Conservation (phyloP, 495 filamentous ascomycete species). For the Xylaria grammica region DNA sequence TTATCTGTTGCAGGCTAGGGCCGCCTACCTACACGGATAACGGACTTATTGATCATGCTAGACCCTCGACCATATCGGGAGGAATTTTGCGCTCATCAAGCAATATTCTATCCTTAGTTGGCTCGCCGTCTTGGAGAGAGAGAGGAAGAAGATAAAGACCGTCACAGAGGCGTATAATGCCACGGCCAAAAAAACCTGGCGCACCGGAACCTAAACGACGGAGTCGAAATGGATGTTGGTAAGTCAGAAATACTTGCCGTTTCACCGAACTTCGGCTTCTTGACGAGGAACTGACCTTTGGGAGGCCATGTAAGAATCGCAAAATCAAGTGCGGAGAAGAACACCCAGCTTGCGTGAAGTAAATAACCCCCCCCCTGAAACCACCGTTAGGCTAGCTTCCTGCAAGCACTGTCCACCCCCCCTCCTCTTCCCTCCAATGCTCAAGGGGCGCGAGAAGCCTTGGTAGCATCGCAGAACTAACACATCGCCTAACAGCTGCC, state of each 20-base stretch:
- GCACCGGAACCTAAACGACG: constrained; percentile 71
- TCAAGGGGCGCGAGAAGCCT: background rate
- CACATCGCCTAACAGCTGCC: constrained; percentile 52
- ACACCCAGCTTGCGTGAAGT: constrained; percentile 75
- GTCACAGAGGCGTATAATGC: constrained; percentile 55
- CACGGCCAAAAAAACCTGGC: constrained; percentile 69
- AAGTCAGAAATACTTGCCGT: constrained; percentile 40
- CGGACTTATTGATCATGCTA: constrained; percentile 36
- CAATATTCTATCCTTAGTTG: constrained; percentile 37
- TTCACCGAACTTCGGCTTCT: background rate
- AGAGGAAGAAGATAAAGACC: background rate
- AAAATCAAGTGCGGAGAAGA: constrained; percentile 91
- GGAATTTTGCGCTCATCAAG: constrained; percentile 39
- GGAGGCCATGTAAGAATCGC: constrained; percentile 80
- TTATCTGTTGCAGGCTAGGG: constrained; percentile 12
- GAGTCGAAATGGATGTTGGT: constrained; percentile 89
- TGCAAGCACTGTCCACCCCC: background rate
- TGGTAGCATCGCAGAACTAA: constrained; percentile 24
- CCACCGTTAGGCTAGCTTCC: constrained; percentile 6
- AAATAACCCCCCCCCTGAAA: constrained; percentile 27
- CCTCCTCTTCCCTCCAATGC: no score
- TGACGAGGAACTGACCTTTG: constrained; percentile 16
- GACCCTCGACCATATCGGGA: constrained; percentile 35
- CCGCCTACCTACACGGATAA: constrained; percentile 11
- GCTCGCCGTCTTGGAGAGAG: constrained; percentile 18